These are phyloP conservation scores for Aspergillus nomiae DNA, from an alignment of 2,329 filamentous ascomycete species.

Conservation along the genomic window DNA sequence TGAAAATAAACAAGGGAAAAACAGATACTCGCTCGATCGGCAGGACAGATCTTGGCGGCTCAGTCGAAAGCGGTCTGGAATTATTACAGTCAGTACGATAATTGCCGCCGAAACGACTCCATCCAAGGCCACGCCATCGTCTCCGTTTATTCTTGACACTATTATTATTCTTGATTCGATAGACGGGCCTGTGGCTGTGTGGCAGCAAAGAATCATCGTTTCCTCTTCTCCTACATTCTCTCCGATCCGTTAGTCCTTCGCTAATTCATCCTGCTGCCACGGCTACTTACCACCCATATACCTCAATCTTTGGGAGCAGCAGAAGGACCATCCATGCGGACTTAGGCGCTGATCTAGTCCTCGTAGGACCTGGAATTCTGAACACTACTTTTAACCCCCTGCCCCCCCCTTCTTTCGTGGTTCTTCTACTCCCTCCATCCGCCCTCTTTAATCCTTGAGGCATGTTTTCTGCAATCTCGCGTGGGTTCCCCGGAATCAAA, in stretches of 20 bases:
- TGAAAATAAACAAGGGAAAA: neutral
- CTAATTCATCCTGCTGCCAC: neutral
- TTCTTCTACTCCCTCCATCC: neutral
- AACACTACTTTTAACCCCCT: neutral
- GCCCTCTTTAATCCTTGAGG: neutral
- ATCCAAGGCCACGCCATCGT: slow-evolving; percentile 15
- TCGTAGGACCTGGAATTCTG: slow-evolving; percentile 15
- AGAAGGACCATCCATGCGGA: slow-evolving; percentile 17
- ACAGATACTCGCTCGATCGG: neutral
- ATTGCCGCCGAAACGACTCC: neutral
- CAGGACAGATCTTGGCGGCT: too few species aligned
- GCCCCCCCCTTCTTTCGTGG: slow-evolving; percentile 1
- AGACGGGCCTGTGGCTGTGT: neutral
- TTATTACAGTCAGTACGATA: neutral
- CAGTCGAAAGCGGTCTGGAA: neutral
- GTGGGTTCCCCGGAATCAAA: slow-evolving; percentile 14
- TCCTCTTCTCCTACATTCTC: slow-evolving; percentile 5
- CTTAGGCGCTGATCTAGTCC: slow-evolving; percentile 20
- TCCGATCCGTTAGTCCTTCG: neutral
- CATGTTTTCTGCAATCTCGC: slow-evolving; percentile 25
- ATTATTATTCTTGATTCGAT: neutral
- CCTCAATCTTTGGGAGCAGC: neutral
- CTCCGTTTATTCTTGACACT: neutral
- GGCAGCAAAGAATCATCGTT: neutral
- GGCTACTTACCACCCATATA: neutral